phyloP scores from a whole-genome alignment of 306 rosid genomes.

The Rosa lucieae region DNA sequence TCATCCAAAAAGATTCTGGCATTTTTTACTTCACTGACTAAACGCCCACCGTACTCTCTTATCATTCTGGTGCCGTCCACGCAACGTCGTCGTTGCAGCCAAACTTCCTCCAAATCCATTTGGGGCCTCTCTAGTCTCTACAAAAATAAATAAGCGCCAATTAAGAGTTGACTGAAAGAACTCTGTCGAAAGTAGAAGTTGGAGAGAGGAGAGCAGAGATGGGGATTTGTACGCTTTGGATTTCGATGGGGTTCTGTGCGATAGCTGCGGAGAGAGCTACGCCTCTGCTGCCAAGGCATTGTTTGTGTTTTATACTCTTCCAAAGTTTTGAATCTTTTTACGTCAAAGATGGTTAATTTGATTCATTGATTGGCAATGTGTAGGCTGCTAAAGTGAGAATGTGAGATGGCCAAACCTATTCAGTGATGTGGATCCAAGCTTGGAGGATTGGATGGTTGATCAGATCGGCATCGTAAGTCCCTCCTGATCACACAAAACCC shows the following conservation, averaged over 20 bases:
- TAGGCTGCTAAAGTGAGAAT: slow-evolving; percentile 84
- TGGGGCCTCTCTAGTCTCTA: background rate
- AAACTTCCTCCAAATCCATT: background rate
- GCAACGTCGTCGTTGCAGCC: background rate
- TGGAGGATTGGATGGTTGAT: slow-evolving; percentile 71
- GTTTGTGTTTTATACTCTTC: background rate
- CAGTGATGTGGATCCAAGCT: slow-evolving; percentile 54
- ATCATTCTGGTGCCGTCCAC: no score
- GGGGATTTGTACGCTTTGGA: slow-evolving; percentile 88
- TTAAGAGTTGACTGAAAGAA: background rate
- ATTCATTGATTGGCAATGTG: slow-evolving; percentile 13
- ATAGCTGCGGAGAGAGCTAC: slow-evolving; percentile 93
- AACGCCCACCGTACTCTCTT: no score
- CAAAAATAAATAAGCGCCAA: background rate
- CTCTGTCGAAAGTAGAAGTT: background rate
- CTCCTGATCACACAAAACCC: slow-evolving; percentile 10
- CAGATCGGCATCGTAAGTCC: slow-evolving; percentile 68
- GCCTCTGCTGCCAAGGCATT: slow-evolving; percentile 75
- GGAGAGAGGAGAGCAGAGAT: slow-evolving; percentile 25
- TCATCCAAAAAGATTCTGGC: no score
- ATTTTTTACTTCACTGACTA: no score
- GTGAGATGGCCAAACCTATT: slow-evolving; percentile 73
- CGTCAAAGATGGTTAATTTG: slow-evolving; percentile 3
- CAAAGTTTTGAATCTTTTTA: background rate
- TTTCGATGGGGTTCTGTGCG: slow-evolving; percentile 88